phyloP scores from a whole-genome alignment of 257 asterid species.

The Vinca minor region DNA sequence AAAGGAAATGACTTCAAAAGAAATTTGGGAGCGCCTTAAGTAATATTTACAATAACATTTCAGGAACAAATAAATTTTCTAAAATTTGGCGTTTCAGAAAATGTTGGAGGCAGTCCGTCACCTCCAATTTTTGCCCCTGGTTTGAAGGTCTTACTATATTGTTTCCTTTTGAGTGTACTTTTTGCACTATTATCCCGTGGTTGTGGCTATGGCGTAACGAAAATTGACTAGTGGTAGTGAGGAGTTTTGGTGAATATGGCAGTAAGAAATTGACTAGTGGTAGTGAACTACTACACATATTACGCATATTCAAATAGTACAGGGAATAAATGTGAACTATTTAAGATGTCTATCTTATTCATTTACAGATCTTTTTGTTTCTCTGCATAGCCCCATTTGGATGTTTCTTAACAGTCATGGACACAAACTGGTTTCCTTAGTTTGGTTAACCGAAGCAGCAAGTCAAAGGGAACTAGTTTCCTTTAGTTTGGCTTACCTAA shows the following conservation, averaged over 20 bases:
- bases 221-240: neutral
- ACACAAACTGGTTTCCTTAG: neutral
- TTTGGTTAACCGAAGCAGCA: neutral
- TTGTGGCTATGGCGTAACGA: neutral
- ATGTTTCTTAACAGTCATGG: neutral
- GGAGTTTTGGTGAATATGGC: neutral
- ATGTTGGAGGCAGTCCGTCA: too few relatives aligned
- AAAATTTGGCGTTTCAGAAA: too few relatives aligned
- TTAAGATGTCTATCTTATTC: neutral
- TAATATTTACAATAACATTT: too few relatives aligned
- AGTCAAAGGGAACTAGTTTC: neutral
- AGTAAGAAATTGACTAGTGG: too few relatives aligned
- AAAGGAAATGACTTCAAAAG: too few relatives aligned
- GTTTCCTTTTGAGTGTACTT: neutral
- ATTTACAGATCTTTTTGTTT: neutral
- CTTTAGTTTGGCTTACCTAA: neutral
- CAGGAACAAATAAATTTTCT: too few relatives aligned
- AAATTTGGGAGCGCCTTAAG: too few relatives aligned
- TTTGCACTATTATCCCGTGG: neutral
- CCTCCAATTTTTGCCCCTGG: too few relatives aligned
- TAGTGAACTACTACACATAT: too few relatives aligned
- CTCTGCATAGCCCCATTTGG: neutral
- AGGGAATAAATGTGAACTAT: too few relatives aligned
- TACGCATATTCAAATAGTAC: too few relatives aligned
- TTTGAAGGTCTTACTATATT: too few relatives aligned